Base-by-base conservation (phyloP, 2,329 filamentous ascomycete genomes). In the Colletotrichum sp. region DNA sequence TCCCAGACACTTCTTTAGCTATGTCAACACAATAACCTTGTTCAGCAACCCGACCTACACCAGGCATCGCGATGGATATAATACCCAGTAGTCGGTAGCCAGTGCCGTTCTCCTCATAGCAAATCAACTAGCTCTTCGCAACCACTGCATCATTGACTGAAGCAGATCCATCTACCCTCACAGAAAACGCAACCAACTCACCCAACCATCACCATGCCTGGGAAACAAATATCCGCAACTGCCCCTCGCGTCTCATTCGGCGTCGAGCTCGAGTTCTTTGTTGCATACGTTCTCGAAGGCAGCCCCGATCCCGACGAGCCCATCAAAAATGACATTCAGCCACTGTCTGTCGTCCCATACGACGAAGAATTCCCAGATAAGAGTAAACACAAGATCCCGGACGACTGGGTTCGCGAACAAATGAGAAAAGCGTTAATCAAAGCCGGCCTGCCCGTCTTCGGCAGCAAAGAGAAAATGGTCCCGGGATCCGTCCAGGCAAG, bases 261-360 rank as follows among this genome's bases (percentile, higher is more conserved):
- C 19, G 70, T 83, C 22, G 82, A 84, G 69, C 78, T 82, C 30
- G 79, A 79, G 74, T 79, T 78, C 70, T 67, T 80, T 55, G 77
- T 76, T 27, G 73, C 81, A 63, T 77, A 77, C 29, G 27, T 79
- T 6, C n/a, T 39, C 13, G 67, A 55, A 12, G 72, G 68, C 15
- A 77, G 77, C 6, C 15, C 39, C 11, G 81, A 82, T 55, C 82
- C 82, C 6, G 74, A 82, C 55, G 71, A 78, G 19, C 30, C 39
- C 15, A 70, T 78, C 32, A 77, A 76, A 30, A 29, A 66, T 22
- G 39, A 63, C 22, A 76, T 84, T 8, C 77, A 82, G 15, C 81
- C 82, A 25, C 69, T 82, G 15, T 65, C 82, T 29, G 78, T 79
- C 19, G 34, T 78, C 29, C 77, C 77, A 36, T n/a, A 34, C 36